Conservation (phyloP, 345 rosid species). For the Iberis pinnata region DNA sequence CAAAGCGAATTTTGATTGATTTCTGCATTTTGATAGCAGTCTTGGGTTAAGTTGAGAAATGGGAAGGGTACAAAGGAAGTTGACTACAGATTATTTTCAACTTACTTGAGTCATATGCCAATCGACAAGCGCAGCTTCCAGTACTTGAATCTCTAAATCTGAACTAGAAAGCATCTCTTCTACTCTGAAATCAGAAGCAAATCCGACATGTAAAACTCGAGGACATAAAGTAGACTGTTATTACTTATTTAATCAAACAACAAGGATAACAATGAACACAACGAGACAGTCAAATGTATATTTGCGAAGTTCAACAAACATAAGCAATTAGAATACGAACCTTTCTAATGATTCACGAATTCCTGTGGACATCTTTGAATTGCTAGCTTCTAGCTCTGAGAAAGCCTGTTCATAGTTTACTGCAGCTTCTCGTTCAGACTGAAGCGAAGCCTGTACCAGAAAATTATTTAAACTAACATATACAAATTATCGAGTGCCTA, state of each 20-base stretch:
- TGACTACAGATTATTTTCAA: neutral
- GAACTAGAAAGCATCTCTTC: slow-evolving; percentile 96
- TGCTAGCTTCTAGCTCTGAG: slow-evolving; percentile 55
- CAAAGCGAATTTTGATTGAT: no score
- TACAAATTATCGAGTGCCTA: neutral
- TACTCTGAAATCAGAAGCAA: slow-evolving; percentile 44
- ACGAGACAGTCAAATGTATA: slow-evolving; percentile 21
- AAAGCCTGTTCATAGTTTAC: slow-evolving; percentile 59
- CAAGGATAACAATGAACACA: no score
- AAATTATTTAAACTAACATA: neutral
- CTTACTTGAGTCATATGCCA: slow-evolving; percentile 96
- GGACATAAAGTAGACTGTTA: no score
- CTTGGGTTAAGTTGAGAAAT: slow-evolving; percentile 8
- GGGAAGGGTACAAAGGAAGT: neutral
- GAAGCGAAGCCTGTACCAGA: slow-evolving; percentile 51
- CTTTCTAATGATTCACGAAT: slow-evolving; percentile 95
- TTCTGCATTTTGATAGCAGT: slow-evolving; percentile 45
- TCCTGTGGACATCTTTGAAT: slow-evolving; percentile 59
- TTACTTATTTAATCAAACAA: no score
- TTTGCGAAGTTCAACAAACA: neutral
- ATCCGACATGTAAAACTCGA: slow-evolving; percentile 16
- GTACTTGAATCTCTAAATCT: slow-evolving; percentile 93
- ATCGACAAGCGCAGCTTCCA: slow-evolving; percentile 86
- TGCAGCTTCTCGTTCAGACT: slow-evolving; percentile 53
- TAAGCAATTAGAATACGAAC: slow-evolving; percentile 37